phyloP scores from a whole-genome alignment of 208 protist genomes.

The Acanthamoeba castellanii region DNA sequence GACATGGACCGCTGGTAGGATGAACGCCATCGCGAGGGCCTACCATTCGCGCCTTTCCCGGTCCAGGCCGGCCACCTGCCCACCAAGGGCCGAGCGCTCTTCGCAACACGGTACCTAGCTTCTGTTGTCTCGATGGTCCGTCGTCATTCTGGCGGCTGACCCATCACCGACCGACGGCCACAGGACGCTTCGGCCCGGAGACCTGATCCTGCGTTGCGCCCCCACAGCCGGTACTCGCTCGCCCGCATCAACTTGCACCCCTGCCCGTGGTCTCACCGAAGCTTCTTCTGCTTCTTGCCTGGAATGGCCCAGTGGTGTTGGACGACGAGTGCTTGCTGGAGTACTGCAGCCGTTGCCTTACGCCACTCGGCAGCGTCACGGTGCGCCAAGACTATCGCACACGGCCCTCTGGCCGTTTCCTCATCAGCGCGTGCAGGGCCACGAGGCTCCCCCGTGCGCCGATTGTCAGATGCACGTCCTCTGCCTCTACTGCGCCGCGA shows the following conservation, averaged over 20 bases:
- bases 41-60: background rate
- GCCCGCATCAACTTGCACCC: background rate
- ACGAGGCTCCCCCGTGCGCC: background rate
- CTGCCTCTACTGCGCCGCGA: background rate
- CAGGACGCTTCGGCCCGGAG: background rate
- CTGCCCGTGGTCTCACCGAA: background rate
- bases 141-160: background rate
- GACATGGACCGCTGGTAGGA: background rate
- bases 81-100: constrained; percentile 21
- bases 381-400: background rate
- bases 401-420: background rate
- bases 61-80: constrained; percentile 17
- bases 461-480: background rate
- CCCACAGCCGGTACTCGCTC: background rate
- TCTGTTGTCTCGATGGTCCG: no score
- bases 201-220: constrained; percentile 8
- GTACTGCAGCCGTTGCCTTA: constrained; percentile 29
- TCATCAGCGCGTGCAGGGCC: background rate
- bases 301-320: background rate
- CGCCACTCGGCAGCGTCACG: background rate
- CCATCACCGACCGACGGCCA: background rate
- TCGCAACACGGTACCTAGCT: background rate
- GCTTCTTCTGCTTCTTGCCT: background rate
- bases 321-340: background rate
- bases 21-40: background rate